Evolutionary conservation across 2,329 filamentous ascomycete species (phyloP).

Genomic region (Aspergillus fructus): DNA sequence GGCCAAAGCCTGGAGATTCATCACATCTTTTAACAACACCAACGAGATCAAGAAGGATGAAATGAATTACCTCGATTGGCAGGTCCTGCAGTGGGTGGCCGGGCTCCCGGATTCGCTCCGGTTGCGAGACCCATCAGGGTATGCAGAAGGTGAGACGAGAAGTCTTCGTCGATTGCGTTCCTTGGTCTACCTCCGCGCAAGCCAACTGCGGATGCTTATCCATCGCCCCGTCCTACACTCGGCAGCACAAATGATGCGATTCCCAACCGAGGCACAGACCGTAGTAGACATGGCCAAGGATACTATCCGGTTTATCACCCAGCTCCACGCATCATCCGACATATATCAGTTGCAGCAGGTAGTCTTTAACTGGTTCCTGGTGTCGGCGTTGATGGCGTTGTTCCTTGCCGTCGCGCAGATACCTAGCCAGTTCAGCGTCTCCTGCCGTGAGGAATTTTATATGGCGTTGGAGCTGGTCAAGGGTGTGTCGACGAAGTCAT

Average conservation of each 20-base stretch:
- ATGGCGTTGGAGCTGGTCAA: slow-evolving; percentile 64
- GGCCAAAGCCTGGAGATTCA: slow-evolving; percentile 80
- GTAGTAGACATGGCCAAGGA: slow-evolving; percentile 65
- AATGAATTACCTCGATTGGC: slow-evolving; percentile 75
- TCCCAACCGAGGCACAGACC: slow-evolving; percentile 69
- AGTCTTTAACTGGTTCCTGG: slow-evolving; percentile 65
- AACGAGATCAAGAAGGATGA: slow-evolving; percentile 69
- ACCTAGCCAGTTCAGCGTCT: slow-evolving; percentile 56
- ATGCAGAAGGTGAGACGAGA: slow-evolving; percentile 46
- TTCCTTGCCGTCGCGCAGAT: slow-evolving; percentile 65
- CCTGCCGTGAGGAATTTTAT: slow-evolving; percentile 64
- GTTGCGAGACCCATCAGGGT: slow-evolving; percentile 56
- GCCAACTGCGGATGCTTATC: slow-evolving; percentile 85
- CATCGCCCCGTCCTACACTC: slow-evolving; percentile 82
- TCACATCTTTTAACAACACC: slow-evolving; percentile 67
- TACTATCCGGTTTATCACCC: slow-evolving; percentile 60
- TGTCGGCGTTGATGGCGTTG: slow-evolving; percentile 61
- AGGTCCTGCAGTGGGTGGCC: slow-evolving; percentile 81
- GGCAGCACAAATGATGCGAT: slow-evolving; percentile 70
- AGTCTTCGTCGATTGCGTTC: slow-evolving; percentile 72
- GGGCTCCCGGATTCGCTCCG: slow-evolving; percentile 63
- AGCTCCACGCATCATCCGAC: slow-evolving; percentile 60
- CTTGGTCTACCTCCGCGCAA: slow-evolving; percentile 81
- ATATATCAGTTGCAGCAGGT: slow-evolving; percentile 63
- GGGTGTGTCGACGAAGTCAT: slow-evolving; percentile 59